Evolutionary conservation across 805 yeast genomes (phyloP).

Genomic region (Candida dendrica): DNA sequence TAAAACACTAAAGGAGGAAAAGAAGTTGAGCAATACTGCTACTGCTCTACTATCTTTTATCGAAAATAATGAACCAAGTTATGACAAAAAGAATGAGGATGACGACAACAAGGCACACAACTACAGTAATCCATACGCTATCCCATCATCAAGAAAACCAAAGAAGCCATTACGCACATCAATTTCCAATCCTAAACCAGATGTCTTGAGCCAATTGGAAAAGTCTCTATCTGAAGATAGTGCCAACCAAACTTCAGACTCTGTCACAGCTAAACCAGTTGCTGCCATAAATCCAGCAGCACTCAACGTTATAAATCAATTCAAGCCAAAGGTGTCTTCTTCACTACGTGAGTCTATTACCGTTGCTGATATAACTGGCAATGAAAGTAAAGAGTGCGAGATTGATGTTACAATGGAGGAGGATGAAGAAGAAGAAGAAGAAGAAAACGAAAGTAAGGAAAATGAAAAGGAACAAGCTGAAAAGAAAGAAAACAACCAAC

Average conservation of each 20-base stretch:
- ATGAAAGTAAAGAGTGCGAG: slow-evolving; percentile 4
- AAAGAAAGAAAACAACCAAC: not conserved
- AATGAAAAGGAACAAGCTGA: not conserved
- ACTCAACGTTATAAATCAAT: slow-evolving; percentile 12
- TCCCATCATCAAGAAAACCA: slow-evolving; percentile 9
- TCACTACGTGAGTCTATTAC: slow-evolving; percentile 27
- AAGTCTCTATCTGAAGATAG: slow-evolving; percentile 8
- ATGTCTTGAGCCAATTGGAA: slow-evolving; percentile 16
- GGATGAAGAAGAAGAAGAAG: not conserved
- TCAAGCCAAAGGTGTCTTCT: slow-evolving; percentile 31
- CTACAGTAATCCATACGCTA: slow-evolving; percentile 36
- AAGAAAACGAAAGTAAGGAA: not conserved
- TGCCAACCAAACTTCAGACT: not conserved
- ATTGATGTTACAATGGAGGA: slow-evolving; percentile 1
- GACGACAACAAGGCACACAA: slow-evolving; percentile 5
- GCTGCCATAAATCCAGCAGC: not conserved
- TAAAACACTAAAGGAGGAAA: slow-evolving; percentile 1
- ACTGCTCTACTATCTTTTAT: slow-evolving; percentile 39
- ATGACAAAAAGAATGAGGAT: slow-evolving; percentile 6
- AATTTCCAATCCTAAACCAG: slow-evolving; percentile 4
- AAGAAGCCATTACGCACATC: slow-evolving; percentile 5
- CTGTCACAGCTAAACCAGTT: not conserved
- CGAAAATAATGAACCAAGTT: no score
- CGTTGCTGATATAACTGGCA: slow-evolving; percentile 6
- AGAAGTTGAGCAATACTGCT: slow-evolving; percentile 38